Base-by-base conservation (phyloP, 2,329 filamentous ascomycete genomes). In the Trichoderma sp. region DNA sequence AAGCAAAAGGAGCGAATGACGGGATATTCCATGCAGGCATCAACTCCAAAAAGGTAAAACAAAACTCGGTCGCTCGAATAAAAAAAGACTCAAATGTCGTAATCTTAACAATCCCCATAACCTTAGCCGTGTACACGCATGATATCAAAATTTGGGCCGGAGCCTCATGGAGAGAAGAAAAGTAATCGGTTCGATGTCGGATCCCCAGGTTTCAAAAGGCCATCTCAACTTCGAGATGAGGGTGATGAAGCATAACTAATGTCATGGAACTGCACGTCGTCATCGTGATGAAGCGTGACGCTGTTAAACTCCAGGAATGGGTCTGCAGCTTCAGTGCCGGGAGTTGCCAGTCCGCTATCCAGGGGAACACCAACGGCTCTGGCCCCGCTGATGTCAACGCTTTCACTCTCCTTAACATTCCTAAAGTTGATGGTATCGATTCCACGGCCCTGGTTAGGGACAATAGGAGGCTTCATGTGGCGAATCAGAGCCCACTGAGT, bases 261-360 rank as follows among this genome's bases (percentile, higher is more conserved):
- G 13, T 73, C 62, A 28, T 73, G 68, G 50, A 73, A 73, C 71
- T 90, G 85, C 64, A 94, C 93, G 76, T 98, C 95, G 17, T 94
- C 96, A 71, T 98, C 96, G 79, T 99, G 96, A 81, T 98, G 95
- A 73, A 99, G 85, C 65, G 96, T 99, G 55, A 99, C 95, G 79
- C 94, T 97, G 85, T 98, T 99, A 83, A 99, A 99, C 81, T 98
- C 96, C 82, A 98, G 93, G 79, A 99, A 99, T 2, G 96, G 96
- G 86, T 99, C 96, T 4, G 89, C 86, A 47, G 91, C 80, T 79
- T 98, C 95, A 47, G 87, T 92, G 58, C 92, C 93, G 1, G 95
- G 95, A 3, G 95, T 98, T 2, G 92, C 89, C 68, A 97, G 85
- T 1, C 93, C 93, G 57, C 92, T 95, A 79, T 97, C 94, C 73